These are phyloP conservation scores for Durotheca rogersii DNA, from an alignment of 495 filamentous ascomycete genomes.

Conservation along the genomic window DNA sequence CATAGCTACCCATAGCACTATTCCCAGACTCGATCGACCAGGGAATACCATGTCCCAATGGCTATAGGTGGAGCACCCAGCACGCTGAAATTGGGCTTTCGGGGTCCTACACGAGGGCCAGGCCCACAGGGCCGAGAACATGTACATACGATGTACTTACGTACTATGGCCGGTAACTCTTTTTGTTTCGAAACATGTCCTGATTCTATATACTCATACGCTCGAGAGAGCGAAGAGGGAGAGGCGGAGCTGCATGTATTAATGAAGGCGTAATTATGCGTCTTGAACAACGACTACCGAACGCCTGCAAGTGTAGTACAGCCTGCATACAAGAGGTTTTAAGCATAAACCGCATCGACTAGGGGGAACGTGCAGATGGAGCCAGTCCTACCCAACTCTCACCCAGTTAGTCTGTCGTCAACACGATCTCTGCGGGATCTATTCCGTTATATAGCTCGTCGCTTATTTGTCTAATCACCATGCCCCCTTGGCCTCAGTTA, in stretches of 20 bases:
- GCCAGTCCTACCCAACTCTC: slow-evolving; percentile 8
- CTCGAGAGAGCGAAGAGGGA: no score
- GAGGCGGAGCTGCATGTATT: no score
- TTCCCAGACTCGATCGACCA: slow-evolving; percentile 24
- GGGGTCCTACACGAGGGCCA: slow-evolving; percentile 14
- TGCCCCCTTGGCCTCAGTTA: no score
- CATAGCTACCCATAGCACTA: slow-evolving; percentile 11
- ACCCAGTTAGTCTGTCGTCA: no score
- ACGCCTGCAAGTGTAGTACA: slow-evolving; percentile 27
- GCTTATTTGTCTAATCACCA: no score
- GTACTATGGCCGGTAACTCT: background rate
- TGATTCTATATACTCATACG: no score
- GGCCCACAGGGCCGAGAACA: slow-evolving; percentile 14
- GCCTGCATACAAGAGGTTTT: slow-evolving; percentile 13
- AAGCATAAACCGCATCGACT: slow-evolving; percentile 27
- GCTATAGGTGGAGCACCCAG: slow-evolving; percentile 5
- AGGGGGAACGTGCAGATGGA: slow-evolving; percentile 11
- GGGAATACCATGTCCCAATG: slow-evolving; percentile 2
- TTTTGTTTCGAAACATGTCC: slow-evolving; percentile 28
- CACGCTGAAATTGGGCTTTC: slow-evolving; percentile 10
- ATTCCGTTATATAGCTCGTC: no score
- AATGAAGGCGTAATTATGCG: no score
- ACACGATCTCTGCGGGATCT: no score
- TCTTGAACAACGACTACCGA: no score
- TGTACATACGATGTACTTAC: background rate